Evolutionary conservation across 805 yeast species (phyloP).

Genomic region (Barnettozyma siamensis): DNA sequence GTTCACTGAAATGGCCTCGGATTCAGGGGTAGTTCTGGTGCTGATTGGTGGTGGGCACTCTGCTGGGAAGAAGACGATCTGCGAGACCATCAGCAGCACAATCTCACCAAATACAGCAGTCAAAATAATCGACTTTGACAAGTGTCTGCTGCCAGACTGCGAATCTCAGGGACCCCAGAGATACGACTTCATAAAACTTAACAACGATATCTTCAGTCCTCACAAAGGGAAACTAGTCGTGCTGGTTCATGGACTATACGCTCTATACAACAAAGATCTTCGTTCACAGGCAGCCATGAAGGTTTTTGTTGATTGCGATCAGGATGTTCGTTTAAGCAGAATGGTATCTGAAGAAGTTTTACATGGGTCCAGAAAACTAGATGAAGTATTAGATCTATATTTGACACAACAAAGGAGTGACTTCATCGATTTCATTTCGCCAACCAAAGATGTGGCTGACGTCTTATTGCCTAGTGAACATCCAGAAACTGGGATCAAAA

Average conservation of each 20-base stretch:
- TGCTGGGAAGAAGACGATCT: conserved; percentile 38
- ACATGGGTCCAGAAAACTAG: conserved; percentile 19
- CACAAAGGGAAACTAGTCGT: conserved; percentile 28
- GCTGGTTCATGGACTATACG: conserved; percentile 74
- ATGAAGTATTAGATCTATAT: conserved; percentile 37
- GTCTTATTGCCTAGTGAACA: conserved; percentile 69
- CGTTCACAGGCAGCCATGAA: conserved; percentile 54
- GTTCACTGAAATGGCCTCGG: neutral
- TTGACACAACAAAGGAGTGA: conserved; percentile 56
- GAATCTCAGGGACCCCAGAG: conserved; percentile 9
- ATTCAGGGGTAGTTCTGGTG: conserved; percentile 27
- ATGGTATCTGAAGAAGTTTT: conserved; percentile 46
- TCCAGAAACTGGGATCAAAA: conserved; percentile 47
- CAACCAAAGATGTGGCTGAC: conserved; percentile 72
- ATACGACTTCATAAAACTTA: conserved; percentile 28
- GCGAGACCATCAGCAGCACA: conserved; percentile 3
- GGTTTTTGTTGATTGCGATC: conserved; percentile 77
- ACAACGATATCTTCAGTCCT: conserved; percentile 10
- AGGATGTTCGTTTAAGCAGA: conserved; percentile 78
- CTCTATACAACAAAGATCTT: conserved; percentile 57
- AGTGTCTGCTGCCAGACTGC: conserved; percentile 25
- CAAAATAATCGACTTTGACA: conserved; percentile 39
- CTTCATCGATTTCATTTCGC: conserved; percentile 56
- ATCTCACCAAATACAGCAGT: conserved; percentile 2
- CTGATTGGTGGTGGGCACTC: conserved; percentile 61